Evolutionary conservation across 345 rosid species (phyloP), one percentile per base, ranked within the genome.

Genomic region (Salix viminalis): DNA sequence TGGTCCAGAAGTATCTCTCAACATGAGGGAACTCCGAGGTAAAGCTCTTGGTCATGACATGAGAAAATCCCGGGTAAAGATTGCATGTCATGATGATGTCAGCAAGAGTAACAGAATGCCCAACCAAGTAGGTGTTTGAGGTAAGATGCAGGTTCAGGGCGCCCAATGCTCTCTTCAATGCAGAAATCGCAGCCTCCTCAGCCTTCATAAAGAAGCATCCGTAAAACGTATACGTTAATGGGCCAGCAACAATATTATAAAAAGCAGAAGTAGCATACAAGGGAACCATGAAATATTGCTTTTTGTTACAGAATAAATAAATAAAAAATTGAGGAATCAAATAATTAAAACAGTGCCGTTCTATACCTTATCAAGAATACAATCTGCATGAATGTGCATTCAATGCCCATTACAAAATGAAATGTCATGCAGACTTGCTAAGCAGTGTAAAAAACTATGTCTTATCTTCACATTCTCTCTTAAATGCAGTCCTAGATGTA

Each of bases 1-100:
- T 36, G 18, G 99, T 96, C 99, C 99, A 96, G 79, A 93, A 96
- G 90, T 93, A 92, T 80, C 99, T 87, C 89, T 96, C 98, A 21
- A 96, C 97, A 36, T 96, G 98, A 65, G 98, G 99, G 87, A 92
- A 96, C 76, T 84, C 95, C 2, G 92, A 87, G 76, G 97, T 91
- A 78, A 96, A 92, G 84, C 80, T 87, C 89, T 92, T 94, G 24
- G 93, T 89, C 94, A 96, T 75, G 69, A 91, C 61, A 2, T 21
- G 70, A 14, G 30, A 5, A 76, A 90, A 87, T 72, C 99, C 99
- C 10, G 71, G 0, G 69, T 69, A 77, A 76, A 96, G 86, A 84
- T 92, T 93, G 90, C 98, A 93, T 71, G 87, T 89, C 81, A 86
- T 73, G 72, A 92, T 73, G 36, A 96, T 90, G 77, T 96, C 99